A percentile compares a stretch with the other conserved stretches of the same genome.
Evolutionary conservation across 176 grass and related monocot species (phyloP).

Genomic region (Eragrostis nindensis): DNA sequence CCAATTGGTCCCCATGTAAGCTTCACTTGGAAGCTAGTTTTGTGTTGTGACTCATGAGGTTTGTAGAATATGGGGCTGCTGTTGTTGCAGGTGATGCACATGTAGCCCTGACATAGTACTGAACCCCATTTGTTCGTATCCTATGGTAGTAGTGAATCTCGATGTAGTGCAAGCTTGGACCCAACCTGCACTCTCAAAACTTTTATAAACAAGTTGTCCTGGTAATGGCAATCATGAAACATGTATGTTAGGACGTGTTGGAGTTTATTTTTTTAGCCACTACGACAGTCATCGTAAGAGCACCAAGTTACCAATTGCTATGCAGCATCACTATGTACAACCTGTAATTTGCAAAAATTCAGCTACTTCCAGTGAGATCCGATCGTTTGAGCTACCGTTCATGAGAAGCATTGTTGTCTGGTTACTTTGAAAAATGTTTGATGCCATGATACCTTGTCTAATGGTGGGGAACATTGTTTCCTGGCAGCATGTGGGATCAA

Average conservation of each 20-base stretch:
- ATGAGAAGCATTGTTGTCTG: not conserved
- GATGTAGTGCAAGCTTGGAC: not conserved
- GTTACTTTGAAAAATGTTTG: not conserved
- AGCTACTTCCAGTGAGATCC: not conserved
- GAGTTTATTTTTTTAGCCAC: not conserved
- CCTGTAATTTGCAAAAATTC: not conserved
- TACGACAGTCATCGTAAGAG: not conserved
- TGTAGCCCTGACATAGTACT: slow-evolving; percentile 4
- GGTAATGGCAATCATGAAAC: not conserved
- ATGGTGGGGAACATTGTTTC: slow-evolving; percentile 23
- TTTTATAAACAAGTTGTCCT: not conserved
- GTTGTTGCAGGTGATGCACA: slow-evolving; percentile 34
- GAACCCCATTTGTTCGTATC: not conserved
- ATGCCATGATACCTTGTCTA: slow-evolving; percentile 34
- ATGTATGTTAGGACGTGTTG: too few species aligned
- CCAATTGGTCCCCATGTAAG: not conserved
- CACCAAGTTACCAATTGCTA: not conserved
- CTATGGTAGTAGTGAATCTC: not conserved
- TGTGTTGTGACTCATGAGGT: not conserved
- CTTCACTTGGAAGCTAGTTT: slow-evolving; percentile 16
- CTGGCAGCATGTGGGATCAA: slow-evolving; percentile 70
- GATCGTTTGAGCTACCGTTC: not conserved
- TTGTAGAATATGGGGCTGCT: slow-evolving; percentile 16
- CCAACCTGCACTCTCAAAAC: not conserved
- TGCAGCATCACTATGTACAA: not conserved